Evolutionary conservation across 2,329 filamentous ascomycete genomes (phyloP).

Genomic region (Beauveria pseudobassiana): DNA sequence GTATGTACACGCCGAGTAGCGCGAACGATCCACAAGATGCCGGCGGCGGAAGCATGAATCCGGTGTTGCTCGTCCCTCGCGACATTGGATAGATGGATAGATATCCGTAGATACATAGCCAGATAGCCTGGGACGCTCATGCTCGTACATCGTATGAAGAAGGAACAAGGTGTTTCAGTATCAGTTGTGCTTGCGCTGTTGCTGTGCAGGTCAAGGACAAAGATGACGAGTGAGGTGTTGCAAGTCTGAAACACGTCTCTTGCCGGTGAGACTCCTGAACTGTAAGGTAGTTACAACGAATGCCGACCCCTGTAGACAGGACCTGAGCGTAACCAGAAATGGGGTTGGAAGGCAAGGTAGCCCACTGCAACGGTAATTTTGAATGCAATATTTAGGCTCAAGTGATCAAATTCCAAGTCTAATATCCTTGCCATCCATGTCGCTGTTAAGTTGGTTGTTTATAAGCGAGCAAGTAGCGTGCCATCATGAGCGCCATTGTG

Average conservation of each 20-base stretch:
- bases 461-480: not conserved
- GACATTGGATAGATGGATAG: not conserved
- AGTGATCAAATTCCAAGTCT: not conserved
- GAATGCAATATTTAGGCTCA: not conserved
- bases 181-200: not conserved
- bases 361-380: not conserved
- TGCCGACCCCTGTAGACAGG: not conserved
- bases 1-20: not conserved
- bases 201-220: not conserved
- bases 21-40: not conserved
- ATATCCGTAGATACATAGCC: too few species aligned
- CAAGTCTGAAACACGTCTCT: conserved; percentile 5
- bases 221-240: not conserved
- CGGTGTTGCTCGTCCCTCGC: not conserved
- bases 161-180: not conserved
- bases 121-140: too few species aligned
- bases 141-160: too few species aligned
- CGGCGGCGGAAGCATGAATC: not conserved
- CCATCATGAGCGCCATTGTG: not conserved
- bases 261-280: not conserved
- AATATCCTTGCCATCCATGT: not conserved
- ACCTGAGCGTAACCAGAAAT: conserved; percentile 1
- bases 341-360: not conserved
- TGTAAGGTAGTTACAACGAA: not conserved
- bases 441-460: not conserved